Conservation (phyloP, 768 basidiomycete species). For the Cubamyces lactineus region DNA sequence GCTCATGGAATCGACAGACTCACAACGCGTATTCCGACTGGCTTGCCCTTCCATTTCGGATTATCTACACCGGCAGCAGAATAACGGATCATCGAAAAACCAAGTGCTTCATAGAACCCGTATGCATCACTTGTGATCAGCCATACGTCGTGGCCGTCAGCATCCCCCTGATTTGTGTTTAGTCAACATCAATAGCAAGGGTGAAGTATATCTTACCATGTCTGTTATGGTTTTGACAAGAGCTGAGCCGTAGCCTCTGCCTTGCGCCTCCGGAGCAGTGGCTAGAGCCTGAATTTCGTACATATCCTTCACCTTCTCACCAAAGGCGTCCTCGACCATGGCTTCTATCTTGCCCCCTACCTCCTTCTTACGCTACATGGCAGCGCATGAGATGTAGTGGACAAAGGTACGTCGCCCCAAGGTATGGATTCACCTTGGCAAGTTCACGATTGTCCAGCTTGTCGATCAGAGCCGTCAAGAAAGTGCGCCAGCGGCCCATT, state of each 20-base stretch:
- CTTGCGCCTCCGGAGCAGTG: conserved; percentile 17
- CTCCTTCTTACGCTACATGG: conserved; percentile 3
- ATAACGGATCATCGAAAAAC: conserved; percentile 11
- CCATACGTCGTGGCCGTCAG: conserved; percentile 14
- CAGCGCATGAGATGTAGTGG: no score
- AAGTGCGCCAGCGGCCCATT: background rate
- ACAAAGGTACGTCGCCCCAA: background rate
- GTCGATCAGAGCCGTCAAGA: background rate
- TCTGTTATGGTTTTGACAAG: background rate
- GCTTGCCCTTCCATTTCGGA: conserved; percentile 21
- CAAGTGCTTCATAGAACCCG: conserved; percentile 24
- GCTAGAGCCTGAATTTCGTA: conserved; percentile 8
- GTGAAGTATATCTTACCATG: background rate
- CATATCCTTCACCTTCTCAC: conserved; percentile 14
- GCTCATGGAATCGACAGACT: no score
- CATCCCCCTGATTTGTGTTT: conserved; percentile 15
- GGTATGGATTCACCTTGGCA: background rate
- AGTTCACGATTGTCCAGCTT: background rate
- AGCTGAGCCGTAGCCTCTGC: conserved; percentile 22
- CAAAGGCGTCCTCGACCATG: conserved; percentile 2
- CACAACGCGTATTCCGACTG: background rate
- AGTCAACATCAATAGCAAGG: background rate
- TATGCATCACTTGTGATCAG: conserved; percentile 18
- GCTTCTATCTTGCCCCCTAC: background rate
- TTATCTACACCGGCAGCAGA: conserved; percentile 17